Evolutionary conservation across 352 stramenopile species (phyloP).

Genomic region (Thalassiosira exigua): DNA sequence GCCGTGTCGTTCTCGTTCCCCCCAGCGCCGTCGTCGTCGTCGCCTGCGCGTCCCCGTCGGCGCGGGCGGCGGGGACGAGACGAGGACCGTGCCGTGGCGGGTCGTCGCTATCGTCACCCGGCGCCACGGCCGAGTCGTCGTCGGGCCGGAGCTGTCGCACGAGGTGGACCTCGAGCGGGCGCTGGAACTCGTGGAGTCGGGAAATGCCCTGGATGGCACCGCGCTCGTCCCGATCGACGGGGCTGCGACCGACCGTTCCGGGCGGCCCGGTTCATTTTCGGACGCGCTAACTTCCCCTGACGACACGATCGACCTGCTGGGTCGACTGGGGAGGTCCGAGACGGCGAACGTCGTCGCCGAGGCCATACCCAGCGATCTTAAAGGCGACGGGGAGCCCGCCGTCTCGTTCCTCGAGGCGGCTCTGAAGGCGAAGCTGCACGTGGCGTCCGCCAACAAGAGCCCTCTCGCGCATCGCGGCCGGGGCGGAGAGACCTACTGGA

Average conservation of each 20-base stretch:
- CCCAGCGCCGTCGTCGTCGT: background rate
- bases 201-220: background rate
- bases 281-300: background rate
- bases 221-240: background rate
- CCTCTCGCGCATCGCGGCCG: slow-evolving; percentile 17
- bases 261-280: background rate
- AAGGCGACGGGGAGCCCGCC: slow-evolving; percentile 32
- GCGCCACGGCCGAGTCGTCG: slow-evolving; percentile 19
- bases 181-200: slow-evolving; percentile 14
- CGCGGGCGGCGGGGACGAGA: background rate
- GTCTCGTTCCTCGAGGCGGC: slow-evolving; percentile 26
- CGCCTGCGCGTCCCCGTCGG: slow-evolving; percentile 1
- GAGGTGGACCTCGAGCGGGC: slow-evolving; percentile 26
- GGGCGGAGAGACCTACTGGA: slow-evolving; percentile 18
- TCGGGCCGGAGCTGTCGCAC: background rate
- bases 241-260: background rate
- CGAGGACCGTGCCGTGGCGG: slow-evolving; percentile 27
- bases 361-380: slow-evolving; percentile 35
- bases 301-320: slow-evolving; percentile 18
- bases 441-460: slow-evolving; percentile 37
- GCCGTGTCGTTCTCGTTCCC: background rate
- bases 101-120: slow-evolving; percentile 45
- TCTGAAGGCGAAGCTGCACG: slow-evolving; percentile 30
- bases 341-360: slow-evolving; percentile 44
- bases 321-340: slow-evolving; percentile 11